phyloP scores from a whole-genome alignment of 176 grass and related monocot species.

The Aechmea fasciata region DNA sequence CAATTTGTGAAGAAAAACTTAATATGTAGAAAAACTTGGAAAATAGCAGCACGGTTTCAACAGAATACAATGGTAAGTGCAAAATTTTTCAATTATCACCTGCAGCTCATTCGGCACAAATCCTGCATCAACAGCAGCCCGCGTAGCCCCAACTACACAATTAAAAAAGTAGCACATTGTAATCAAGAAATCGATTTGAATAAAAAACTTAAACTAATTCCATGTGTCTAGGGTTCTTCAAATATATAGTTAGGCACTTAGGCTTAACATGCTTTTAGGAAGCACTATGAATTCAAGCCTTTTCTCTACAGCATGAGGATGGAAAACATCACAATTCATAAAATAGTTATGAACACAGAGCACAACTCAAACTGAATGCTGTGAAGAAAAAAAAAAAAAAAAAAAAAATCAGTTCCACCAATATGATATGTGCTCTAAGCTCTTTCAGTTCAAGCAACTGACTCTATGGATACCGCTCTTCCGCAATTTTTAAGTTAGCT shows the following conservation, averaged over 20 bases:
- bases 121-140: slow-evolving; percentile 95
- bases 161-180: neutral
- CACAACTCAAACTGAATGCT: neutral
- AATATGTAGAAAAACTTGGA: neutral
- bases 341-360: neutral
- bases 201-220: neutral
- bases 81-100: slow-evolving; percentile 31
- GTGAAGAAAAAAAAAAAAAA: neutral
- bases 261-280: neutral
- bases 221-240: too few species aligned
- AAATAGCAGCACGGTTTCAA: neutral
- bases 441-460: too few species aligned
- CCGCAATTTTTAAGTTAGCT: too few species aligned
- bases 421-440: too few species aligned
- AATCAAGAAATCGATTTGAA: neutral
- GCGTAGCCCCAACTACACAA: slow-evolving; percentile 78
- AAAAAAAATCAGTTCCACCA: neutral
- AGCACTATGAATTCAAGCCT: neutral
- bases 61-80: neutral
- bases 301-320: too few species aligned
- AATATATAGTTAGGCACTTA: too few species aligned
- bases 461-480: too few species aligned
- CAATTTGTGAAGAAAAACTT: neutral
- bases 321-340: neutral
- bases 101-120: slow-evolving; percentile 96